These are phyloP conservation scores for Isatis tinctoria DNA, from an alignment of 345 rosid species.

Conservation along the genomic window DNA sequence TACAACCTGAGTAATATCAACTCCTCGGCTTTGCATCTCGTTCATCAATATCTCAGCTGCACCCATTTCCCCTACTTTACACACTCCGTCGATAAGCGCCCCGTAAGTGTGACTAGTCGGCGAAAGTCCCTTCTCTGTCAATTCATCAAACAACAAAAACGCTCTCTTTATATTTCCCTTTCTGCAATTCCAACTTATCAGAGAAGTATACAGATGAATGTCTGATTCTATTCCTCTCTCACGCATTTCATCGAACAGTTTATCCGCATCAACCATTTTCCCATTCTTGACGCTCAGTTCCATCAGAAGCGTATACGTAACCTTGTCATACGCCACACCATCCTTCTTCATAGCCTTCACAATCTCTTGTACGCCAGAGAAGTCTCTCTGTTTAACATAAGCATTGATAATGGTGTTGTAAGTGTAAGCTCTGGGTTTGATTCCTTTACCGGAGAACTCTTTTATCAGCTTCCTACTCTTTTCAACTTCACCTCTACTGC, in stretches of 20 bases:
- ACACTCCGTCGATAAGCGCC: conserved; percentile 68
- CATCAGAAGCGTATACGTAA: conserved; percentile 58
- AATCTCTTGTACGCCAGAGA: conserved; percentile 41
- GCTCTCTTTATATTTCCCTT: conserved; percentile 57
- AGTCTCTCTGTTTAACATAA: conserved; percentile 49
- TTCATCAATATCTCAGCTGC: conserved; percentile 62
- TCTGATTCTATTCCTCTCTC: conserved; percentile 54
- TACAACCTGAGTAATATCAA: conserved; percentile 49
- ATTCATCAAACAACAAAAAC: conserved; percentile 68
- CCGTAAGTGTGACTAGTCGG: conserved; percentile 68
- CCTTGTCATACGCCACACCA: conserved; percentile 46
- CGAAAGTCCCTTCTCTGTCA: conserved; percentile 54
- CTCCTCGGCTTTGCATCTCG: conserved; percentile 68
- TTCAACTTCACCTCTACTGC: conserved; percentile 54
- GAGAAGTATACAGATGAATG: conserved; percentile 51
- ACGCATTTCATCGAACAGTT: conserved; percentile 70
- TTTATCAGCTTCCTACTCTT: conserved; percentile 48
- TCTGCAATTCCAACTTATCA: conserved; percentile 57
- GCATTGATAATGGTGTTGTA: conserved; percentile 67
- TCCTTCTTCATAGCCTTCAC: conserved; percentile 62
- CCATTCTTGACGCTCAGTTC: conserved; percentile 38
- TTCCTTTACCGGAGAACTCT: conserved; percentile 45
- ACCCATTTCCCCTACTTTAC: conserved; percentile 70
- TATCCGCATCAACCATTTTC: conserved; percentile 50
- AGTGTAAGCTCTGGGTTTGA: conserved; percentile 58